Percentiles rank a stretch among this genome's conserved stretches.
Evolutionary conservation across 768 basidiomycete genomes (phyloP).

Genomic region (Lentinula boryana): DNA sequence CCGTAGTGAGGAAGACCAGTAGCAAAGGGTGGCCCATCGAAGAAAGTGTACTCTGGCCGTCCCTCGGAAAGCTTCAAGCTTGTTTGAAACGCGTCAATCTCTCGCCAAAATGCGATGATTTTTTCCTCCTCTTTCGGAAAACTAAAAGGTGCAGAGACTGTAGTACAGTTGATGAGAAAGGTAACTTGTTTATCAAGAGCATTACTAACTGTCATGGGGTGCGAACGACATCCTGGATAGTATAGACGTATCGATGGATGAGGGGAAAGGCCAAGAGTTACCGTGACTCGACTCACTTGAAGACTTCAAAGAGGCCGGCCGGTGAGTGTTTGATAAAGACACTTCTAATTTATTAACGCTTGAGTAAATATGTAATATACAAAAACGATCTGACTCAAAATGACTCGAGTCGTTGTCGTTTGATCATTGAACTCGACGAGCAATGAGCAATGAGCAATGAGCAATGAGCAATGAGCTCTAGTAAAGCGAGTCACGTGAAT

Average conservation of each 20-base stretch:
- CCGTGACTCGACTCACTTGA: neutral
- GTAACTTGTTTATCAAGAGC: neutral
- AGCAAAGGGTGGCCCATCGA: constrained; percentile 96
- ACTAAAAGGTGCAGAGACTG: constrained; percentile 73
- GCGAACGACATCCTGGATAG: constrained; percentile 52
- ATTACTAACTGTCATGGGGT: constrained; percentile 61
- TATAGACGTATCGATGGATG: neutral
- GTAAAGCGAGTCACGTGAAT: neutral
- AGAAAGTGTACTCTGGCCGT: constrained; percentile 87
- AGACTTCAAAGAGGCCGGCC: neutral
- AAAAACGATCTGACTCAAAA: too few species aligned
- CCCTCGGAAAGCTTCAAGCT: constrained; percentile 90
- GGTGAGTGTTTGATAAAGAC: neutral
- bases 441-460: too few species aligned
- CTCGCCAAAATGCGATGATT: constrained; percentile 86
- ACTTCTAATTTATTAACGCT: too few species aligned
- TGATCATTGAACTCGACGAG: too few species aligned
- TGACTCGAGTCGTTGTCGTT: too few species aligned
- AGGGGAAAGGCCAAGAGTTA: neutral
- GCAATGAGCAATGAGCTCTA: too few species aligned
- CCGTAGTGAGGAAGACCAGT: constrained; percentile 97
- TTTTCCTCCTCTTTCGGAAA: constrained; percentile 89
- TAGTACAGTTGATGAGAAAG: constrained; percentile 7
- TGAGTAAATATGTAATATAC: too few species aligned
- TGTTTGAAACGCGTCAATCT: constrained; percentile 97